These are phyloP conservation scores for Fibroporia radiculosa DNA, from an alignment of 768 basidiomycete genomes.

Conservation along the genomic window DNA sequence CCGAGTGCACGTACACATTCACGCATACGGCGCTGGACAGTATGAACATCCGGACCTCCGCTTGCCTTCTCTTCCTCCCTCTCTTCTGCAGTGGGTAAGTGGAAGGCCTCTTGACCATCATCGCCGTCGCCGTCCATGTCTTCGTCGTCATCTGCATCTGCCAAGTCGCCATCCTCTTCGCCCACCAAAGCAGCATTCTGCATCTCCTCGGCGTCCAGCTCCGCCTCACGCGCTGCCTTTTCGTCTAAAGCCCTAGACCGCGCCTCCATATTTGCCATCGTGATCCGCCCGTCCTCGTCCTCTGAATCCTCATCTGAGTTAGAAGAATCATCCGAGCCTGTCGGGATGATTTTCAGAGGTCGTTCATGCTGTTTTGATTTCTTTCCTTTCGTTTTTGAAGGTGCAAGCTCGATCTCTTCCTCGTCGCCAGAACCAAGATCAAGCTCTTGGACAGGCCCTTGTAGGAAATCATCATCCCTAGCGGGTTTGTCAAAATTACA, in stretches of 20 bases:
- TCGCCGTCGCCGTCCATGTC: slow-evolving; percentile 27
- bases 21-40: slow-evolving; percentile 74
- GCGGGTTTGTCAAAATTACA: slow-evolving; percentile 9
- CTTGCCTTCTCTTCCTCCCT: slow-evolving; percentile 61
- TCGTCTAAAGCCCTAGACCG: slow-evolving; percentile 74
- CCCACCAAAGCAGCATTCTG: slow-evolving; percentile 41
- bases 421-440: slow-evolving; percentile 61
- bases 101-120: slow-evolving; percentile 44
- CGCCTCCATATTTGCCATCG: slow-evolving; percentile 76
- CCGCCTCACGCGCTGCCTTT: slow-evolving; percentile 56
- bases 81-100: slow-evolving; percentile 64
- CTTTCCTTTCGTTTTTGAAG: slow-evolving; percentile 28
- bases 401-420: slow-evolving; percentile 25
- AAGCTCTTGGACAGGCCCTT: slow-evolving; percentile 48
- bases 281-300: slow-evolving; percentile 47
- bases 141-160: slow-evolving; percentile 32
- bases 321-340: slow-evolving; percentile 41
- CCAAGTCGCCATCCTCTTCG: slow-evolving; percentile 45
- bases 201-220: slow-evolving; percentile 59
- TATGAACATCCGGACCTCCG: slow-evolving; percentile 66
- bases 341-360: slow-evolving; percentile 42
- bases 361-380: slow-evolving; percentile 47
- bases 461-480: slow-evolving; percentile 42
- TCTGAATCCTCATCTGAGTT: slow-evolving; percentile 31
- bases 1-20: slow-evolving; percentile 64